Evolutionary conservation across 2,329 filamentous ascomycete genomes (phyloP), one percentile per base, ranked within the genome.

Genomic region (Sclerotinia sclerotiorum): DNA sequence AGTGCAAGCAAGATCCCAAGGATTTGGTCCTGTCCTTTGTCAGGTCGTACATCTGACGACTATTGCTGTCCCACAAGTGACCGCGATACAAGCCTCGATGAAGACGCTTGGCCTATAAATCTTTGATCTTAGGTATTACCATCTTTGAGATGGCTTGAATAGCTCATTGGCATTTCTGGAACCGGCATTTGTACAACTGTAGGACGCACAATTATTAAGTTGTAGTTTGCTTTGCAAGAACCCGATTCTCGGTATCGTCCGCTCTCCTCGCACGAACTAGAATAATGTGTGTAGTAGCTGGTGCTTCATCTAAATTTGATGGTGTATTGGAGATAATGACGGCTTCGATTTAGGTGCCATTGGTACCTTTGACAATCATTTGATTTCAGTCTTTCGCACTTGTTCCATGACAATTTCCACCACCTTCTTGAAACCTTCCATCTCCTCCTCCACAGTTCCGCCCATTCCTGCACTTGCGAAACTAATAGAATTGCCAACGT

Each of bases 391-490:
- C 62, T 77, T 77, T 69, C 80, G 76, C 57, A 90, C 78, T 73
- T 86, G 83, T 55, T 81, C 80, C 76, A 88, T 81, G 19, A 94
- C 85, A 58, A 91, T 86, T 69, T 90, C 85, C 44, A 94, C 88
- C 52, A 97, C 87, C 72, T 85, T 85, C 75, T 86, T 88, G 74
- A 97, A 89, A 0, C 90, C 92, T 76, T 94, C 93, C 88, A 97
- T 94, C 81, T 98, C 94, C 82, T 98, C 95, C 77, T 97, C 94
- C 8, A 94, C 87, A 0, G 88, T 91, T 27, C 93, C 90, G 13
- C 93, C 93, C 75, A 93, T 86, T 2, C 89, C 90, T 7, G 89
- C 85, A 75, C 84, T 87, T 19, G 86, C 86, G 71, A 97, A 88
- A 73, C 89, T 92, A 75, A 96, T 88, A 46, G 93, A 97, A 77